Conservation (phyloP, 1,284 basidiomycete genomes). For the Ceratobasidium sp. region DNA sequence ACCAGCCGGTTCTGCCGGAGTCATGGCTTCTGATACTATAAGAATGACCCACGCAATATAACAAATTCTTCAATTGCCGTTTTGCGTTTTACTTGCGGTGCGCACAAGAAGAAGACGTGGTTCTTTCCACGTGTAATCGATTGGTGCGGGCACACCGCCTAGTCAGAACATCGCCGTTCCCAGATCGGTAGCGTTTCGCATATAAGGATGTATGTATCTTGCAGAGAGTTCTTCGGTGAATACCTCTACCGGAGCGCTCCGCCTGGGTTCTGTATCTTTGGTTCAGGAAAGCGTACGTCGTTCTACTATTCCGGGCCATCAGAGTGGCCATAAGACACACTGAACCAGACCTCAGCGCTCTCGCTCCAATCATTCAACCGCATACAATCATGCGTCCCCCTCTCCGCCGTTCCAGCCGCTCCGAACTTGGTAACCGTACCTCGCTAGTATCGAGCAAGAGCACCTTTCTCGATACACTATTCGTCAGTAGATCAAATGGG, state of each 20-base stretch:
- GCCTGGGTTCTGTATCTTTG: neutral
- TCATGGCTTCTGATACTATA: constrained; percentile 1
- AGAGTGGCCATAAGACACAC: neutral
- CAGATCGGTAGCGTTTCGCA: neutral
- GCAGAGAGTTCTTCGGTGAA: neutral
- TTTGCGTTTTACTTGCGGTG: constrained; percentile 4
- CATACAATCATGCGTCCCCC: constrained; percentile 8
- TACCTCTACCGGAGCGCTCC: constrained; percentile 17
- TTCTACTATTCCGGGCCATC: neutral
- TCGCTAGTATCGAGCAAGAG: constrained; percentile 15
- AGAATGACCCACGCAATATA: constrained; percentile 27
- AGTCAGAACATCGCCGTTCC: neutral
- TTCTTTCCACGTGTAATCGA: constrained; percentile 31
- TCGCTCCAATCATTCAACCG: neutral
- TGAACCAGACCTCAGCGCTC: neutral
- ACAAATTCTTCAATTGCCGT: neutral
- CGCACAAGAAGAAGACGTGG: neutral
- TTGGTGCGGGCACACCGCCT: neutral
- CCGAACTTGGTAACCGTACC: neutral
- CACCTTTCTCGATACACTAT: constrained; percentile 19
- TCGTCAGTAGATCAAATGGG: constrained; percentile 9
- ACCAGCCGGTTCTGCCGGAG: constrained; percentile 5
- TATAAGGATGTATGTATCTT: constrained; percentile 9
- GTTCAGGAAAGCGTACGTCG: neutral
- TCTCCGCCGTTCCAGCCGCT: neutral